These are phyloP conservation scores for Neurospora africana DNA, from an alignment of 495 filamentous ascomycete species.

Conservation along the genomic window DNA sequence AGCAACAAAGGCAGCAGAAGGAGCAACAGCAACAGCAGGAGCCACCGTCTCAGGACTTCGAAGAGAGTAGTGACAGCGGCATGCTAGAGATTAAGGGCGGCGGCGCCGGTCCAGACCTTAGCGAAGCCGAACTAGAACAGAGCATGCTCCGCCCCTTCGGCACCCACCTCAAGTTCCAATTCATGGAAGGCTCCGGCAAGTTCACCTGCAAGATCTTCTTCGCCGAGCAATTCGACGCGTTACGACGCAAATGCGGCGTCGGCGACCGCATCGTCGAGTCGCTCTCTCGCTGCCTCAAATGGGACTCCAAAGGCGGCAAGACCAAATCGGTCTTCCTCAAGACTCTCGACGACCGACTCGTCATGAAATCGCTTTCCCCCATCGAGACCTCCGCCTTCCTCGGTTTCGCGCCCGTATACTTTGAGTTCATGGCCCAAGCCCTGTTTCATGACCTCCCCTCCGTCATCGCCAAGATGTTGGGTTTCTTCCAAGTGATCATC, in stretches of 20 bases:
- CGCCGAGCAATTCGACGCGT: slow-evolving; percentile 92
- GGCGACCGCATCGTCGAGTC: slow-evolving; percentile 91
- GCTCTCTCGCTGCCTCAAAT: slow-evolving; percentile 87
- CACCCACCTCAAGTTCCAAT: slow-evolving; percentile 90
- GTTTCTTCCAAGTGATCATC: slow-evolving; percentile 94
- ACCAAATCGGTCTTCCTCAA: slow-evolving; percentile 98
- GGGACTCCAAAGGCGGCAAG: slow-evolving; percentile 97
- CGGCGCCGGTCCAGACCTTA: slow-evolving; percentile 13
- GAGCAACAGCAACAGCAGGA: slow-evolving; percentile 18
- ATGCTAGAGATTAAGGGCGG: slow-evolving; percentile 15
- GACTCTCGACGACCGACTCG: slow-evolving; percentile 87
- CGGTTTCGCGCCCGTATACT: slow-evolving; percentile 91
- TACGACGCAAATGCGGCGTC: slow-evolving; percentile 85
- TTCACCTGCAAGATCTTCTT: slow-evolving; percentile 98
- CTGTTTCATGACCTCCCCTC: slow-evolving; percentile 94
- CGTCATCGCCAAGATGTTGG: slow-evolving; percentile 98
- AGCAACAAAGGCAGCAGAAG: slow-evolving; percentile 5
- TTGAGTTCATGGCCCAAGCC: slow-evolving; percentile 90
- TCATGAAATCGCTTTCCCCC: slow-evolving; percentile 65
- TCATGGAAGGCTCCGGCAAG: slow-evolving; percentile 78
- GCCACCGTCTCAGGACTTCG: slow-evolving; percentile 12
- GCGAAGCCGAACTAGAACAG: slow-evolving; percentile 55
- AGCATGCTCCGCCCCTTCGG: slow-evolving; percentile 72
- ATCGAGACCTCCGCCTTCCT: slow-evolving; percentile 91
- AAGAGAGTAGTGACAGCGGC: slow-evolving; percentile 20